Evolutionary conservation across 805 yeast genomes (phyloP).

Genomic region (Schwanniomyces vanrijiae): DNA sequence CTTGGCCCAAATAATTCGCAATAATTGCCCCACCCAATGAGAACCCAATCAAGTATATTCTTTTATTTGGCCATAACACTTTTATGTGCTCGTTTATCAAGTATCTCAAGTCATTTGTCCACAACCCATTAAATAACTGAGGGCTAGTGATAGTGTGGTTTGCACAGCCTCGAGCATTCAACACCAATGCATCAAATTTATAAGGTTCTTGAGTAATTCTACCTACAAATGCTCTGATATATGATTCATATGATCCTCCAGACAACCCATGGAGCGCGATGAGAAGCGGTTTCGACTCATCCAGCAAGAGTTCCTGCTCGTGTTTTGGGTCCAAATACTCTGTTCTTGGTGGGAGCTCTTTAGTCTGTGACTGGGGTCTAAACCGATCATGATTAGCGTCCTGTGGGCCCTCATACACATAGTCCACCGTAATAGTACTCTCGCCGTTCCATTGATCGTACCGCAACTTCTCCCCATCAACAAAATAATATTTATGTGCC

Average conservation of each 20-base stretch:
- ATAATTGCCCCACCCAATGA: constrained; percentile 72
- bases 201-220: constrained; percentile 39
- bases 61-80: constrained; percentile 56
- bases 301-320: constrained; percentile 28
- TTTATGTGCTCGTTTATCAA: constrained; percentile 52
- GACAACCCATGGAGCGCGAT: constrained; percentile 71
- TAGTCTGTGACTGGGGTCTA: constrained; percentile 47
- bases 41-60: constrained; percentile 65
- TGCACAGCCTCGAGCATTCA: constrained; percentile 77
- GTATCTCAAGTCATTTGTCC: constrained; percentile 68
- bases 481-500: constrained; percentile 23
- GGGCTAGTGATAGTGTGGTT: constrained; percentile 72
- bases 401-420: constrained; percentile 24
- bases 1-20: constrained; percentile 71
- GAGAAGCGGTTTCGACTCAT: constrained; percentile 53
- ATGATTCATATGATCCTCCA: constrained; percentile 80
- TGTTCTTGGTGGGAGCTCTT: constrained; percentile 67
- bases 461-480: constrained; percentile 26
- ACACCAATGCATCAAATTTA: constrained; percentile 54
- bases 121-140: constrained; percentile 62
- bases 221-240: constrained; percentile 56
- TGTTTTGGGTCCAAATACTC: constrained; percentile 54
- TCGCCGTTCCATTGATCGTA: constrained; percentile 43
- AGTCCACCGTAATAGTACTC: constrained; percentile 52
- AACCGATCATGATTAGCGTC: constrained; percentile 24